Base-by-base conservation (phyloP, 768 basidiomycete species). In the Lentinus tigrinus region DNA sequence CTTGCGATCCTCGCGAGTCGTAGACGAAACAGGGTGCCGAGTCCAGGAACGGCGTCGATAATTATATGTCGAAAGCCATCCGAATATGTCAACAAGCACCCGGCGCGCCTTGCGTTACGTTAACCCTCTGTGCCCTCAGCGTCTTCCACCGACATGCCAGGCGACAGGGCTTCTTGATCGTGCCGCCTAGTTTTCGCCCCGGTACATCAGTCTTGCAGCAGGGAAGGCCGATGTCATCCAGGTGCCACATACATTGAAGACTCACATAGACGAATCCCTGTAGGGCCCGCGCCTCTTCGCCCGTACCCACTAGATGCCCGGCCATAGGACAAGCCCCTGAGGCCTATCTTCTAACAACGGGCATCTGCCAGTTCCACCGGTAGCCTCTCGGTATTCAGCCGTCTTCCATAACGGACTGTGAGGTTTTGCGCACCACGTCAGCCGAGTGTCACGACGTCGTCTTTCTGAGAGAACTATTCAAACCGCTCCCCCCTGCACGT, bases 161-260 rank as follows among this genome's bases (percentile, higher is more conserved):
- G 43, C 43, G 43, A 23, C 43, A 46, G 21, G 43, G 13, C 43
- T 24, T 46, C 39, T 47, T 43, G 34, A 50, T 40, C 31, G 28
- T 43, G 52, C 58, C 52, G 58, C 58, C 58, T 23, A 39, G 19
- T 40, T 19, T 21, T 44, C 47, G 46, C 26, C 39, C 23, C 23
- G 52, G 52, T 52, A 21, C 54, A 50, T 54, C 58, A 36, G 17
- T 36, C 7, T 1, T 34, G 17, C 27, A 54, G 58, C 58, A 42
- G 58, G 58, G 58, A 59, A 59, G 58, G 23, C 24, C n/a, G 10
- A 31, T 59, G 58, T 59, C 58, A 59, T 26, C 14, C 39, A 23
- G 14, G 49, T 52, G 58, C 58, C 58, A 60, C 58, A 60, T 51
- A 47, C 54, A 47, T 26, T 51, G 58, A 60, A 60, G 58, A 49